phyloP scores from a whole-genome alignment of 1,284 basidiomycete species.

The Sparassis latifolia region DNA sequence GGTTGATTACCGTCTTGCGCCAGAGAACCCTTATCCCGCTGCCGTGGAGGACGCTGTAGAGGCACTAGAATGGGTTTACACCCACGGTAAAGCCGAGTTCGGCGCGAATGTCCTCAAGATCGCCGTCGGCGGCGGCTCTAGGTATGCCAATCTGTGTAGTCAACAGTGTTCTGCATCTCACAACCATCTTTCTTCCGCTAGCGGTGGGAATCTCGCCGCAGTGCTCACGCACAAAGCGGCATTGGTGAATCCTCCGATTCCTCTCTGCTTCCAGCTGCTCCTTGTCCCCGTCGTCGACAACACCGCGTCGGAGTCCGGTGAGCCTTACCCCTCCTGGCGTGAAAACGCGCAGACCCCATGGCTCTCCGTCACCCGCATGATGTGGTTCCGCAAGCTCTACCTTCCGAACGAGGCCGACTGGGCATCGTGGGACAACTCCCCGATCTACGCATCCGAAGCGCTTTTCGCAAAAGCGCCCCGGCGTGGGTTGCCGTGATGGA shows the following conservation, averaged over 20 bases:
- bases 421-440: conserved; percentile 62
- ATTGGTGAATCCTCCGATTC: conserved; percentile 41
- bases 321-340: conserved; percentile 45
- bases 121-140: conserved; percentile 64
- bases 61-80: conserved; percentile 55
- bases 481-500: conserved; percentile 63
- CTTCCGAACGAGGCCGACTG: conserved; percentile 55
- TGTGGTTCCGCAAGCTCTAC: conserved; percentile 68
- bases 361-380: conserved; percentile 57
- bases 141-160: conserved; percentile 29
- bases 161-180: not conserved
- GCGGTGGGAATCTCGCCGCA: conserved; percentile 69
- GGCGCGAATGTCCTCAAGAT: conserved; percentile 36
- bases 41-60: conserved; percentile 71
- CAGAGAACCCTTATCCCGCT: conserved; percentile 68
- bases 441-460: conserved; percentile 56
- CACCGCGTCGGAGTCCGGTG: conserved; percentile 44
- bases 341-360: conserved; percentile 54
- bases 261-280: conserved; percentile 57
- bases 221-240: conserved; percentile 61
- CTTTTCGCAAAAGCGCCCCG: conserved; percentile 45
- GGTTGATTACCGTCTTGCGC: conserved; percentile 71
- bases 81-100: conserved; percentile 34
- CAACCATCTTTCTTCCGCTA: conserved; percentile 17
- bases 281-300: conserved; percentile 72